A percentile compares a stretch with the other conserved stretches of the same genome.
phyloP scores from a whole-genome alignment of 208 protist genomes.

The Phytomonas francai region DNA sequence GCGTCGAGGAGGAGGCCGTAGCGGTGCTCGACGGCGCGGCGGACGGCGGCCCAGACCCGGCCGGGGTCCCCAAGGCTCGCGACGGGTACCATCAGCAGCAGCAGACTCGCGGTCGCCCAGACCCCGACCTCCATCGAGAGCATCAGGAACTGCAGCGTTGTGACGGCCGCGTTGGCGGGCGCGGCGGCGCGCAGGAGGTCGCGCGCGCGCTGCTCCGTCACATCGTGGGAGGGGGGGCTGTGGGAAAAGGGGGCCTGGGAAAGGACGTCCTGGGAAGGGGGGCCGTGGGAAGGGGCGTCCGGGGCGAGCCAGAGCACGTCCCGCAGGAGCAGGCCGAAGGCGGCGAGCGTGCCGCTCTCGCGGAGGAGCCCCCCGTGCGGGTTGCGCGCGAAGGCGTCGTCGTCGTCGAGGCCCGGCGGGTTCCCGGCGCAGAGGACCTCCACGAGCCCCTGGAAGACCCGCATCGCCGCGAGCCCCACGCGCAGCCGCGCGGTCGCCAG shows the following conservation, averaged over 20 bases:
- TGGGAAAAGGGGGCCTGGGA: background rate
- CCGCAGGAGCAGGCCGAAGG: constrained; percentile 51
- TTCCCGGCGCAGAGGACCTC: constrained; percentile 47
- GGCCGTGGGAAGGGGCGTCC: background rate
- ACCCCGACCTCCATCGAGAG: constrained; percentile 59
- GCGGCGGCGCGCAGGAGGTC: constrained; percentile 33
- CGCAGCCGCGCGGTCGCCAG: constrained; percentile 30
- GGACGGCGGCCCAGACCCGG: constrained; percentile 52
- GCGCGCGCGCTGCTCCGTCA: constrained; percentile 28
- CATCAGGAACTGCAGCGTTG: constrained; percentile 51
- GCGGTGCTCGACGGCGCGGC: constrained; percentile 25
- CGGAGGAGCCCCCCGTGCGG: constrained; percentile 32
- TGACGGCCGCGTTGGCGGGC: constrained; percentile 28
- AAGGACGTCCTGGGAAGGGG: background rate
- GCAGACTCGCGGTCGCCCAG: constrained; percentile 53
- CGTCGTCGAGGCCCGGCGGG: constrained; percentile 41
- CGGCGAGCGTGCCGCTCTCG: constrained; percentile 33
- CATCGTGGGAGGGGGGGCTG: constrained; percentile 7
- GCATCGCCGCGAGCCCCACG: constrained; percentile 32
- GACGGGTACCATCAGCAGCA: constrained; percentile 67
- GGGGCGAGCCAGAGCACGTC: constrained; percentile 47
- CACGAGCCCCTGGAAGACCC: constrained; percentile 41
- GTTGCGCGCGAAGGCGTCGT: constrained; percentile 62
- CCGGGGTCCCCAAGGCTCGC: constrained; percentile 36
- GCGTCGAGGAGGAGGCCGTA: constrained; percentile 29